Percentiles rank a stretch among this genome's conserved stretches.
phyloP scores from a whole-genome alignment of 345 rosid genomes.

The Viola odorata region DNA sequence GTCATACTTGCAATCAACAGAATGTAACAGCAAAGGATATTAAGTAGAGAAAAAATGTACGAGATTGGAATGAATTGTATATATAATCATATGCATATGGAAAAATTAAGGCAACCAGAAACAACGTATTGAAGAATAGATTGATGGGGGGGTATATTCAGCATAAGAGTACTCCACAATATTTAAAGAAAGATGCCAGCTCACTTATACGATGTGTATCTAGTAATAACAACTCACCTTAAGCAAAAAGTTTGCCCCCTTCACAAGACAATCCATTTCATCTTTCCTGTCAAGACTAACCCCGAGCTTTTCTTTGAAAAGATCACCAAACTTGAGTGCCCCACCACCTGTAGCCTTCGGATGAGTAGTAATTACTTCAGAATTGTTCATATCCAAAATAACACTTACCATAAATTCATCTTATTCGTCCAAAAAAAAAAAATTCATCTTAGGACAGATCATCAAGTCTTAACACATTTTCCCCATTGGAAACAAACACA shows the following conservation, averaged over 20 bases:
- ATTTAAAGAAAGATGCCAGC: too few species aligned
- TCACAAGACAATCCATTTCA: conserved; percentile 98
- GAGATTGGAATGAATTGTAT: too few species aligned
- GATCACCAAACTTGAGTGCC: conserved; percentile 84
- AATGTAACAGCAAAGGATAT: too few species aligned
- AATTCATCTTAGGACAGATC: background rate
- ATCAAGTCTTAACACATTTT: background rate
- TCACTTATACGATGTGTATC: background rate
- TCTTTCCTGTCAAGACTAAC: conserved; percentile 95
- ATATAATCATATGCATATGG: too few species aligned
- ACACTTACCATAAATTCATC: too few species aligned
- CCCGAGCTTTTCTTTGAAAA: conserved; percentile 93
- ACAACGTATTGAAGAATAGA: too few species aligned
- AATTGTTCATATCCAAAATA: too few species aligned
- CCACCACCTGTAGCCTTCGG: conserved; percentile 99
- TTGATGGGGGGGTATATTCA: too few species aligned
- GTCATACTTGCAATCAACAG: too few species aligned
- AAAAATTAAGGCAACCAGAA: too few species aligned
- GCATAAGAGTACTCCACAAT: too few species aligned
- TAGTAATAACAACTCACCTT: conserved; percentile 46
- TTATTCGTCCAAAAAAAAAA: conserved; percentile 6
- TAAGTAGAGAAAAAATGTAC: too few species aligned
- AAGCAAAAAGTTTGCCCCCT: conserved; percentile 96
- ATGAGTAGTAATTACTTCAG: background rate
- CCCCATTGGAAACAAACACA: background rate